A percentile compares a stretch with the other conserved stretches of the same genome.
Evolutionary conservation across 768 basidiomycete genomes (phyloP).

Genomic region (Lyophyllum decastes): DNA sequence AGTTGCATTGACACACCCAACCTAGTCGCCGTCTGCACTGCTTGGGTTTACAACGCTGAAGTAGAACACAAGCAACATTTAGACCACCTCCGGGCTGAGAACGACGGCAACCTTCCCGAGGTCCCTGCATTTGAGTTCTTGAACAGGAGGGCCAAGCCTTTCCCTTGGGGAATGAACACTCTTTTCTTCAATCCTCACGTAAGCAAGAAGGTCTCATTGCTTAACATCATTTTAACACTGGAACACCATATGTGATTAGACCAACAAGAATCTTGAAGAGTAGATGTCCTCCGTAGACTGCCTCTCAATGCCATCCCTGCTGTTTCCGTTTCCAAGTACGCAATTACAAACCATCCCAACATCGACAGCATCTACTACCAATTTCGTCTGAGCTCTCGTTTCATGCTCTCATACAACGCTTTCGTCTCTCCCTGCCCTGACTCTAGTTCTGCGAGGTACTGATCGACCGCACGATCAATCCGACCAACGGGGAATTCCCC

Average conservation of each 20-base stretch:
- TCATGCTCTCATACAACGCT: conserved; percentile 66
- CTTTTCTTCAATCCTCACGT: conserved; percentile 83
- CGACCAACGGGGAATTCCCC: conserved; percentile 78
- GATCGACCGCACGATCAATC: conserved; percentile 71
- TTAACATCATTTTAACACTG: background rate
- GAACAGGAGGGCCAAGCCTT: conserved; percentile 76
- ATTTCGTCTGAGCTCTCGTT: conserved; percentile 67
- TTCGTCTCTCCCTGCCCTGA: conserved; percentile 63
- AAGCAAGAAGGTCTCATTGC: conserved; percentile 25
- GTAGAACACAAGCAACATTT: conserved; percentile 69
- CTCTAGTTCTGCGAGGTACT: conserved; percentile 74
- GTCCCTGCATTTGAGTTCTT: conserved; percentile 75
- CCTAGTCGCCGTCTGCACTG: conserved; percentile 49
- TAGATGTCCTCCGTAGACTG: conserved; percentile 7
- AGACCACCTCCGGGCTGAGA: conserved; percentile 70
- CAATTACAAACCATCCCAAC: background rate
- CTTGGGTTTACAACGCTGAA: conserved; percentile 60
- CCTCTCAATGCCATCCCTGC: background rate
- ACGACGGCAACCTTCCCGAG: conserved; percentile 72
- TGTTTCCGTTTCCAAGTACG: background rate
- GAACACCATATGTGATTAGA: conserved; percentile 33
- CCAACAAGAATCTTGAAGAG: conserved; percentile 63
- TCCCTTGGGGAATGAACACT: conserved; percentile 83
- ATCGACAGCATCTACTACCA: conserved; percentile 46
- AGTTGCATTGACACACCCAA: background rate